Conservation (phyloP, 805 yeast genomes). For the Candida hispaniensis region DNA sequence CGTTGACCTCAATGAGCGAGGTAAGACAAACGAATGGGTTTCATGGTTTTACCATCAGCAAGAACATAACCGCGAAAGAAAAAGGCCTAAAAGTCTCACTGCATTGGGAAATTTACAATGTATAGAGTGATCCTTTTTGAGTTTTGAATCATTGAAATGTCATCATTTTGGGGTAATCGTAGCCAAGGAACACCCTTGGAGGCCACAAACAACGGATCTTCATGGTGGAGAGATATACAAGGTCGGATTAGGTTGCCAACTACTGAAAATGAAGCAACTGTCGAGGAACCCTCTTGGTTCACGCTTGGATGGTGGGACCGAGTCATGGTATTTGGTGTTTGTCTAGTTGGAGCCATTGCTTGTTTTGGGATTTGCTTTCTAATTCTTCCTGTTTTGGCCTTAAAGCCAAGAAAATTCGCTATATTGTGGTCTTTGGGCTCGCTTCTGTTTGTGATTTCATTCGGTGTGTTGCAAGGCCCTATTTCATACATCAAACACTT, state of each 20-base stretch:
- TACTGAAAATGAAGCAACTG: slow-evolving; percentile 21
- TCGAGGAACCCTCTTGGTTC: slow-evolving; percentile 34
- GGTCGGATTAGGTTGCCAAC: slow-evolving; percentile 8
- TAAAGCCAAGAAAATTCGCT: slow-evolving; percentile 87
- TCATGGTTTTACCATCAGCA: slow-evolving; percentile 15
- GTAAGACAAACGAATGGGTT: slow-evolving; percentile 13
- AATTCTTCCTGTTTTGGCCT: slow-evolving; percentile 77
- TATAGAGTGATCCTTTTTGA: no score
- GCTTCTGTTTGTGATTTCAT: slow-evolving; percentile 71
- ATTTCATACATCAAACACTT: slow-evolving; percentile 66
- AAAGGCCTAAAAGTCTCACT: no score
- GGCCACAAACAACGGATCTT: slow-evolving; percentile 12
- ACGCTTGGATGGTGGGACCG: slow-evolving; percentile 63
- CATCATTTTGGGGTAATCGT: slow-evolving; percentile 15
- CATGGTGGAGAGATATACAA: slow-evolving; percentile 13
- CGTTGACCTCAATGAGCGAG: slow-evolving; percentile 13
- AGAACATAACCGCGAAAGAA: slow-evolving; percentile 8
- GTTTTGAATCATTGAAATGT: no score
- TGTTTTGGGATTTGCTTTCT: slow-evolving; percentile 77
- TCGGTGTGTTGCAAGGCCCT: slow-evolving; percentile 90
- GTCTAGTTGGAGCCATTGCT: slow-evolving; percentile 63
- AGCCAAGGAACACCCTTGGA: slow-evolving; percentile 8
- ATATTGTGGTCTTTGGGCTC: slow-evolving; percentile 82
- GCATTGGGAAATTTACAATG: no score
- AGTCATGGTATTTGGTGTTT: slow-evolving; percentile 62